These are phyloP conservation scores for Diplodia intermedia DNA, from an alignment of 2,329 filamentous ascomycete genomes.

Conservation along the genomic window DNA sequence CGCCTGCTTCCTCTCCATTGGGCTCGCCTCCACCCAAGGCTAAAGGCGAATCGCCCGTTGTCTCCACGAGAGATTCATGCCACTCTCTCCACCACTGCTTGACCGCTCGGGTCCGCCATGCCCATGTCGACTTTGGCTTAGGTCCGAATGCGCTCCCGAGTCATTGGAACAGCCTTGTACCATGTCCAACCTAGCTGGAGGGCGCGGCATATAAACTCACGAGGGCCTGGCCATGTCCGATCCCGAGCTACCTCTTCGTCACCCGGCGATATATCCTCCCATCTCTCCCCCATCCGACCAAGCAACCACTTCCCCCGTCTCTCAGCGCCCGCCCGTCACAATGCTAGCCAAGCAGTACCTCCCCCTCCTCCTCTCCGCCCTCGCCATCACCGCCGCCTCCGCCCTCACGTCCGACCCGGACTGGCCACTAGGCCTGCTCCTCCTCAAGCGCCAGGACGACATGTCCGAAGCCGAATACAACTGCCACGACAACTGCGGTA, in stretches of 20 bases:
- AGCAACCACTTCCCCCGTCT: not conserved
- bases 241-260: not conserved
- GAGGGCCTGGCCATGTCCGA: not conserved
- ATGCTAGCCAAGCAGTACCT: constrained; percentile 16
- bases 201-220: constrained; percentile 8
- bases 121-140: constrained; percentile 3
- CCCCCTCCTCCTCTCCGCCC: not conserved
- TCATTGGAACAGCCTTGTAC: not conserved
- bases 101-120: constrained; percentile 8
- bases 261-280: not conserved
- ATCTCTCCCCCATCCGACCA: not conserved
- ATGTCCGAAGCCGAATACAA: constrained; percentile 43
- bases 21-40: not conserved
- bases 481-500: constrained; percentile 48
- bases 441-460: constrained; percentile 28
- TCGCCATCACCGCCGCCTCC: not conserved
- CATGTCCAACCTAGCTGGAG: not conserved
- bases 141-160: constrained; percentile 3
- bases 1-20: not conserved
- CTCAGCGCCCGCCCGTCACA: not conserved
- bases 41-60: not conserved
- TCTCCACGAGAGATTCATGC: not conserved
- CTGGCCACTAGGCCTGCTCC: constrained; percentile 5
- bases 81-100: constrained; percentile 3
- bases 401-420: constrained; percentile 11